Evolutionary conservation across 495 filamentous ascomycete species (phyloP), one percentile per base, ranked within the genome.

Genomic region (Penicillium roqueforti): DNA sequence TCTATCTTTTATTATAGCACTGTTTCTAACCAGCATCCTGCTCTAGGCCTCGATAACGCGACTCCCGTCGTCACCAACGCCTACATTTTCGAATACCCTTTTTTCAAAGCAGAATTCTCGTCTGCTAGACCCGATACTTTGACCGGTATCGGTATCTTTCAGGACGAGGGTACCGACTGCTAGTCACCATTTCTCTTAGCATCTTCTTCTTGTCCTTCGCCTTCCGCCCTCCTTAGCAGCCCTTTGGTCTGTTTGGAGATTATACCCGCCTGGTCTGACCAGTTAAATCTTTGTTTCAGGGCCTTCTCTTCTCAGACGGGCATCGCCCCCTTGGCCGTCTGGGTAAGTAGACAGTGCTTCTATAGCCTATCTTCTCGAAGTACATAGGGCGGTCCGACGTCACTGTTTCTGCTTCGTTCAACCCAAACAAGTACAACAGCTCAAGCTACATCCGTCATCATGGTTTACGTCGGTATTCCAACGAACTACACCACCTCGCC

Each of bases 271-370:
- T 83, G 82, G 77, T 80, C 76, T 66, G 61, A 81, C 84, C 86
- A 81, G 80, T 80, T 74, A 66, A 64, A 74, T 75, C 68, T 65
- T 67, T 56, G 56, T 65, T 70, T 59, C 86, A 92, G 89, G 89
- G 90, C 89, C 89, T 91, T 89, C 89, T 91, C 85, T 92, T 80
- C 86, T 89, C 87, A 87, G 83, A 78, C 87, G 87, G 77, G 84
- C 85, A 84, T 82, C 80, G 80, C 83, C 85, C 71, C 72, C 68
- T 83, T 80, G 87, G 92, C 90, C 87, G 87, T 91, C 88, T 92
- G 87, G 82, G 87, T 81, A 83, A 69, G 73, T 72, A 79, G 80
- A 80, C 73, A 78, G 77, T 79, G 83, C 81, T 83, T 80, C 78
- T 76, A 71, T 67, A 73, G 66, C 69, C 61, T 62, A 70, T 74